phyloP scores from a whole-genome alignment of 1,139 yeast species.

The Sugiyamaella neomexicana region DNA sequence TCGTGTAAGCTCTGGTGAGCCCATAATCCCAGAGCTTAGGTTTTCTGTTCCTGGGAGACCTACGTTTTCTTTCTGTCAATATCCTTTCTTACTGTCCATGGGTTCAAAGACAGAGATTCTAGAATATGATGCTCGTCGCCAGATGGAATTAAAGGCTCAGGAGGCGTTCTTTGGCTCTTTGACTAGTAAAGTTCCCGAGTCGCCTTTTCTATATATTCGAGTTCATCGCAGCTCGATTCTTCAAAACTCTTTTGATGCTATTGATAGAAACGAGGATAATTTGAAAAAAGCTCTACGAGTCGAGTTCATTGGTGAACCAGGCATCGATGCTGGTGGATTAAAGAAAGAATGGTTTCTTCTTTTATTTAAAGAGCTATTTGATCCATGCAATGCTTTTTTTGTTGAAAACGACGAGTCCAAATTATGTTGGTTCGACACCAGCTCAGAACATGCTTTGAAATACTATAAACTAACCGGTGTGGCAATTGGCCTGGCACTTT shows the following conservation, averaged over 20 bases:
- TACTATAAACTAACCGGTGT: slow-evolving; percentile 79
- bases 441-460: slow-evolving; percentile 46
- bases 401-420: slow-evolving; percentile 66
- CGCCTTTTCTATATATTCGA: slow-evolving; percentile 64
- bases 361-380: slow-evolving; percentile 66
- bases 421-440: slow-evolving; percentile 67
- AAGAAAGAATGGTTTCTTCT: slow-evolving; percentile 89
- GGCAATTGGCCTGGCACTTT: slow-evolving; percentile 83
- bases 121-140: slow-evolving; percentile 78
- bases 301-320: slow-evolving; percentile 83
- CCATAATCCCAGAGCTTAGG: slow-evolving; percentile 5
- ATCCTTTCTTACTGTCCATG: slow-evolving; percentile 76
- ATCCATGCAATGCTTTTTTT: slow-evolving; percentile 50
- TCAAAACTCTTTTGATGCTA: slow-evolving; percentile 71
- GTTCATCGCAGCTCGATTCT: slow-evolving; percentile 69
- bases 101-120: slow-evolving; percentile 79
- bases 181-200: slow-evolving; percentile 59
- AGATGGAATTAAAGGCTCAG: slow-evolving; percentile 86
- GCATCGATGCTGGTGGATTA: slow-evolving; percentile 93
- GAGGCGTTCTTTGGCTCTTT: slow-evolving; percentile 81
- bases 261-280: slow-evolving; percentile 58
- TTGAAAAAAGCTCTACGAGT: slow-evolving; percentile 73
- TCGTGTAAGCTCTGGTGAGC: background rate
- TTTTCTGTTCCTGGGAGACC: slow-evolving; percentile 4
- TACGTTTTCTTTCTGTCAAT: slow-evolving; percentile 60